Base-by-base conservation (phyloP, 164 flowering plant species). In the Annona cherimola region DNA sequence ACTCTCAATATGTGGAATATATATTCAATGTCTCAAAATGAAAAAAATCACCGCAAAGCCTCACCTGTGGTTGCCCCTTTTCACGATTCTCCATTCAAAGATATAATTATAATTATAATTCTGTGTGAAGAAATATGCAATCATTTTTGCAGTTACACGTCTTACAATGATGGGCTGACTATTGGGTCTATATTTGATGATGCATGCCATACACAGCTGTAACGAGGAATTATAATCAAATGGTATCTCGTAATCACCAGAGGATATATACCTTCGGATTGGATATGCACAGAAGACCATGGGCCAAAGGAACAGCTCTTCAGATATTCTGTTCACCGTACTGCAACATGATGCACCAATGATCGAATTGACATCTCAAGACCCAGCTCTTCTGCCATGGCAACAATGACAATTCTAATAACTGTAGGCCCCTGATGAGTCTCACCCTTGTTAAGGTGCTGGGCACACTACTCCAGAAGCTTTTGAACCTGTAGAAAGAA, bases 381-480 rank as follows among this genome's bases (percentile, higher is more conserved):
- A 45, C 99, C 98, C 71, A 96, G 74, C 75, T 96, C 99, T 81
- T 96, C 99, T 60, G 97, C 97, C 99, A 96, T 94, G 65, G 99
- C 94, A 6, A 96, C 91, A 92, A 96, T 89, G 70, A 97, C 99
- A 83, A 93, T 88, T 57, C 99, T 98, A 73, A 96, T 91, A 54
- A 96, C 97, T 77, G 99, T 97, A 71, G 99, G 97, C 42, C 97
- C 99, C 74, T 96, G 99, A 79, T 89, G 94, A 60, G 84, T 85
- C 83, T 92, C 97, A 70, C 91, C 90, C 81, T 92, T 93, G 71
- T 93, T 97, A 70, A 92, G 94, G 83, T 92, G 99, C 70, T 90
- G 87, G 4, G 94, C 89, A 82, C 98, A 93, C 66, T 90, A 94
- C 73, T 94, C 98, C 59, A 96, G 85, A 78, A 96, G 90, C 82